phyloP scores from a whole-genome alignment of 108 stramenopile genomes.

The Pseudonitzschia multiseries region DNA sequence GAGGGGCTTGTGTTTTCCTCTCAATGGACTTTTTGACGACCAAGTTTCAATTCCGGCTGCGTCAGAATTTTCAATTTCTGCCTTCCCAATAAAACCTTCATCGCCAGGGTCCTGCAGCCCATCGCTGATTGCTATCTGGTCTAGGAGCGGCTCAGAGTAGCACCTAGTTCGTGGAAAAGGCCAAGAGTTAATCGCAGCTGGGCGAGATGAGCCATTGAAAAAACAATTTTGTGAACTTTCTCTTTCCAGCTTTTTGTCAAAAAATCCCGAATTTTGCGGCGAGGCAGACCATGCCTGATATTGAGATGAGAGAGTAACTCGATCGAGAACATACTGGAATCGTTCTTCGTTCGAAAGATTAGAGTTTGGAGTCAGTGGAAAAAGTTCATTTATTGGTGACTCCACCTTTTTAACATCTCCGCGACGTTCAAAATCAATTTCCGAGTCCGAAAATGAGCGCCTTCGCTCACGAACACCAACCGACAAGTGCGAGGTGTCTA shows the following conservation, averaged over 20 bases:
- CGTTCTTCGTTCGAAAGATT: neutral
- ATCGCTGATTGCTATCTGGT: neutral
- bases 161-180: neutral
- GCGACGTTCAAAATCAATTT: slow-evolving; percentile 6
- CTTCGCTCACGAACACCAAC: neutral
- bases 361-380: neutral
- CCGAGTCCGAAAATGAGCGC: slow-evolving; percentile 31
- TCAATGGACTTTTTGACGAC: no score
- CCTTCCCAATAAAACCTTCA: neutral
- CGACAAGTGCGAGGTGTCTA: no score
- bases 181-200: neutral
- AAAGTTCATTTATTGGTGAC: neutral
- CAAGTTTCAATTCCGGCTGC: neutral
- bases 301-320: no score
- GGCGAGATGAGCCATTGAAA: neutral
- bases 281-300: no score
- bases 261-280: neutral
- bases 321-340: neutral
- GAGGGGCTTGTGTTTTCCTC: neutral
- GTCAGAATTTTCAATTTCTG: neutral
- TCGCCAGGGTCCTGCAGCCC: neutral
- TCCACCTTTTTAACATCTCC: neutral
- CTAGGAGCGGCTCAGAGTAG: neutral
- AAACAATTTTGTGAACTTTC: neutral
- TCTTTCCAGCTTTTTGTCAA: neutral